phyloP scores from a whole-genome alignment of 2,329 filamentous ascomycete species.

The Leptographium flavum region DNA sequence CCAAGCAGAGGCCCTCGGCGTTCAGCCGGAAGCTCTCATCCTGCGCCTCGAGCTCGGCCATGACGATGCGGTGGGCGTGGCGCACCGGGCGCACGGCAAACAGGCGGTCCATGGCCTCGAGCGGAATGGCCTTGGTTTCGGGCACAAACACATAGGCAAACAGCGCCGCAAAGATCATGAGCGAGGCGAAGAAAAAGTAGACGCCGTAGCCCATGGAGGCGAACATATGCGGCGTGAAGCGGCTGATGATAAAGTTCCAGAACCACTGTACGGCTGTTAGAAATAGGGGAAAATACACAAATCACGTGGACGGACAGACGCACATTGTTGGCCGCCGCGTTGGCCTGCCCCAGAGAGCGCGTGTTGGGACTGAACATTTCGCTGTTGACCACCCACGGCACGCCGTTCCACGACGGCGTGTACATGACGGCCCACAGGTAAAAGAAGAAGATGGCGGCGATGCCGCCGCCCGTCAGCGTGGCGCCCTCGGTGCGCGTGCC shows the following conservation, averaged over 20 bases:
- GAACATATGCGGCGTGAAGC: constrained; percentile 56
- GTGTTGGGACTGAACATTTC: constrained; percentile 65
- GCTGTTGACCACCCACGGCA: constrained; percentile 60
- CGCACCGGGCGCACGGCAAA: constrained; percentile 35
- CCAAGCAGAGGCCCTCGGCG: not conserved
- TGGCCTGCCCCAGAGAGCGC: constrained; percentile 56
- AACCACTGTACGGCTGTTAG: constrained; percentile 34
- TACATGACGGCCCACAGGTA: constrained; percentile 64
- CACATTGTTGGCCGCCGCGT: constrained; percentile 50
- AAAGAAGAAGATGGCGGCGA: constrained; percentile 55
- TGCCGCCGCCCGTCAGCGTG: constrained; percentile 25
- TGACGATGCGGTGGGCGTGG: constrained; percentile 27
- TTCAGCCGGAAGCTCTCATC: not conserved
- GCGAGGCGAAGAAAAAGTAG: constrained; percentile 53
- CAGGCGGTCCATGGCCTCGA: constrained; percentile 50
- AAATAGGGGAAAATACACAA: not conserved
- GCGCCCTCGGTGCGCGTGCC: constrained; percentile 15
- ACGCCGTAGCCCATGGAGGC: constrained; percentile 44
- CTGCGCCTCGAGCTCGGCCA: constrained; percentile 23
- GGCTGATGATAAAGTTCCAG: constrained; percentile 54
- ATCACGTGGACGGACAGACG: not conserved
- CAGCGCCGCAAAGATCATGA: constrained; percentile 42
- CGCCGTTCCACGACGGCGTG: constrained; percentile 58
- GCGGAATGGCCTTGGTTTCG: constrained; percentile 51
- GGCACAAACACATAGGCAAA: constrained; percentile 51